Evolutionary conservation across 108 stramenopile species (phyloP).

Genomic region (Cyclotella kingstonii): DNA sequence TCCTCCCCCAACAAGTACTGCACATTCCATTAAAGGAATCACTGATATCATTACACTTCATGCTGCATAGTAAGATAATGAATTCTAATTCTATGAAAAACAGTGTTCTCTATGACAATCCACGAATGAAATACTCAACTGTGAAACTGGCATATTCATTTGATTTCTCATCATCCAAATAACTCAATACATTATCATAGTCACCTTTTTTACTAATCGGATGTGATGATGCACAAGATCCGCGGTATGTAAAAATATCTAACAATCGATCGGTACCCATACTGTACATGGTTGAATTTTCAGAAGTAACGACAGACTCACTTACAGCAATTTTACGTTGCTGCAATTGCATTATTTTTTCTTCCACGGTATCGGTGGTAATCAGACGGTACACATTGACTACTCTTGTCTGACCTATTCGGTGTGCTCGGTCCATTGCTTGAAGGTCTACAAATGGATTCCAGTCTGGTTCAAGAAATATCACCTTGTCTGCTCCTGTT

Average conservation of each 20-base stretch:
- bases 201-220: neutral
- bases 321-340: constrained; percentile 69
- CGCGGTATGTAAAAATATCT: constrained; percentile 72
- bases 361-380: constrained; percentile 85
- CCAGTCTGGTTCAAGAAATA: constrained; percentile 83
- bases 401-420: constrained; percentile 74
- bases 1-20: too few species aligned
- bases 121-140: constrained; percentile 29
- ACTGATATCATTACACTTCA: too few species aligned
- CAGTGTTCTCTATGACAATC: constrained; percentile 21
- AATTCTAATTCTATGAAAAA: too few species aligned
- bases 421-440: constrained; percentile 72
- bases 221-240: constrained; percentile 2
- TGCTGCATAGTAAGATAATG: too few species aligned
- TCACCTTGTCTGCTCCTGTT: constrained; percentile 77
- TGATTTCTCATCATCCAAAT: constrained; percentile 27
- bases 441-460: constrained; percentile 82
- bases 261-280: constrained; percentile 87
- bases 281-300: constrained; percentile 85
- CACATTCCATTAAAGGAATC: too few species aligned
- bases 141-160: constrained; percentile 34
- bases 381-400: constrained; percentile 94
- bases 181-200: constrained; percentile 36
- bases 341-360: constrained; percentile 85
- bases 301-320: constrained; percentile 80